These are phyloP conservation scores for Arthrobotrys sphaeroides DNA, from an alignment of 2,329 filamentous ascomycete genomes.

Conservation along the genomic window DNA sequence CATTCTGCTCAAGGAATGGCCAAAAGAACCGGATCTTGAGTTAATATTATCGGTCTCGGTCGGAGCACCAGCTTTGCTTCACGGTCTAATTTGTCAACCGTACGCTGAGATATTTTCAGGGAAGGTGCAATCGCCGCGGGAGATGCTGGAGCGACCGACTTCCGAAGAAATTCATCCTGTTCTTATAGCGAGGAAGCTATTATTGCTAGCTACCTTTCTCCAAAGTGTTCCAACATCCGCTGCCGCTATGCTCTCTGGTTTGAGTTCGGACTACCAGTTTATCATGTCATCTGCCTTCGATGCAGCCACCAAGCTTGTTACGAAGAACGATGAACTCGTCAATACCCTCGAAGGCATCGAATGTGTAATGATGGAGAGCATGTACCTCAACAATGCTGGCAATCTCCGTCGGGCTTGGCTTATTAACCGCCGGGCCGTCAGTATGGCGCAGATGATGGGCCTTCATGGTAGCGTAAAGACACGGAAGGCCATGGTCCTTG, in stretches of 20 bases:
- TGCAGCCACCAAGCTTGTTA: conserved; percentile 61
- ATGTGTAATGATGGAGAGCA: conserved; percentile 65
- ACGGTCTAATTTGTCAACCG: conserved; percentile 60
- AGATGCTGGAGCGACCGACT: conserved; percentile 62
- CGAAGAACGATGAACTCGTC: conserved; percentile 64
- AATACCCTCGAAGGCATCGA: conserved; percentile 66
- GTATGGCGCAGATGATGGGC: conserved; percentile 65
- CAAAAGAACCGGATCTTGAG: conserved; percentile 59
- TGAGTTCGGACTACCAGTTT: conserved; percentile 1
- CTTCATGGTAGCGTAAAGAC: conserved; percentile 63
- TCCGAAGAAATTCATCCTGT: conserved; percentile 63
- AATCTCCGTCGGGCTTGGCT: conserved; percentile 66
- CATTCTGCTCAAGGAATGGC: conserved; percentile 59
- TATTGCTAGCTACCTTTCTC: conserved; percentile 65
- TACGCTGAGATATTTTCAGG: conserved; percentile 56
- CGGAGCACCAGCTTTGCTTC: conserved; percentile 59
- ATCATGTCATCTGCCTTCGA: conserved; percentile 58
- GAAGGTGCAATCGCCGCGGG: conserved; percentile 57
- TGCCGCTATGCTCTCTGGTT: conserved; percentile 10
- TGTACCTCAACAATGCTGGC: conserved; percentile 65
- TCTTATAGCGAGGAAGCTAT: conserved; percentile 64
- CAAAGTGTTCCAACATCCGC: conserved; percentile 61
- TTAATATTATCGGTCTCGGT: conserved; percentile 57
- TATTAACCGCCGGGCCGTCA: conserved; percentile 64
- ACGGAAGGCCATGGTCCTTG: conserved; percentile 58